Base-by-base conservation (phyloP, 176 grass and related monocot genomes). In the Thalia dealbata region DNA sequence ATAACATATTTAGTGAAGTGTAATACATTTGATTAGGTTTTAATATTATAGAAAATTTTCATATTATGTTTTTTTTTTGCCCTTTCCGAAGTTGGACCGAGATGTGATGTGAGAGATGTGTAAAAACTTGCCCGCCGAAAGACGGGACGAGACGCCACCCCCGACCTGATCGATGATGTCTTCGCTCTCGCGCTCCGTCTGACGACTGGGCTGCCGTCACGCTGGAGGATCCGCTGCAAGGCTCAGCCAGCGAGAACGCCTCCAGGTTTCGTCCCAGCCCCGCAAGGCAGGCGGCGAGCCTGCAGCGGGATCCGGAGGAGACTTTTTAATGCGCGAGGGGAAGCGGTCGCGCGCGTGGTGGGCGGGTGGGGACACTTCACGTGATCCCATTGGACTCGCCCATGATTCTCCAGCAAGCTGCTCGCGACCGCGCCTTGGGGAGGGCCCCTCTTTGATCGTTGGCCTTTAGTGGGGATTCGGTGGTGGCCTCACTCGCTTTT, bases 201-300 rank as follows among this genome's bases (percentile, higher is more conserved):
- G 54, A 58, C 54, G 54, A 58, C 54, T 58, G 6, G 54, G 54
- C 54, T 58, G 54, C 54, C 54, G 54, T 58, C 54, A 58, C 54
- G 4, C 32, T 38, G 19, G 16, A n/a, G 54, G 54, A 22, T 58
- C 18, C 21, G 54, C 54, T 58, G 19, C 54, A 58, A n/a, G 4
- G 6, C 54, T 58, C 54, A n/a, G 54, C 32, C 32, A 1, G 4
- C 32, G 32, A 38, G 32, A 38, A 38, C 32, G 3, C 32, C 32
- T 38, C 32, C 32, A 3, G 16, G 54, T 19, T 58, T 58, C 21
- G 21, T 4, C 1, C 21, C 54, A 58, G 22, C 7, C 21, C 4
- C 16, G 16, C 15, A 16, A 23, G 0, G 7, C n/a, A n/a, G 54
- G 3, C 21, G 54, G 19, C 54, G 1, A 0, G 21, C 54, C 54